These are phyloP conservation scores for Deuterostichococcus epilithicus DNA, from an alignment of 139 green algal species.

Conservation along the genomic window DNA sequence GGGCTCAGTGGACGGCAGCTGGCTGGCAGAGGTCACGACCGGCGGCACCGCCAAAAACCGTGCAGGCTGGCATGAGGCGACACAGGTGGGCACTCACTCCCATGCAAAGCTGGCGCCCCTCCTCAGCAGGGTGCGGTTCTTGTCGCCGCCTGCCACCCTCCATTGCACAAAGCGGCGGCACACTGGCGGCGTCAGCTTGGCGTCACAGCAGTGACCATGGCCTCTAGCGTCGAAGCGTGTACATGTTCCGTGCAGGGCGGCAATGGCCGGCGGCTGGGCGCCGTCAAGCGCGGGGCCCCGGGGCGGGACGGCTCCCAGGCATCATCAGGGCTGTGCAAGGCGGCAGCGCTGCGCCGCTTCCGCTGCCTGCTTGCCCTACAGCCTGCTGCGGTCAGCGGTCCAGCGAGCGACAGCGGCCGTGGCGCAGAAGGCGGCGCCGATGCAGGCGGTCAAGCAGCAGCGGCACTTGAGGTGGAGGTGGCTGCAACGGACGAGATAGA, in stretches of 20 bases:
- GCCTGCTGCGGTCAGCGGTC: not conserved
- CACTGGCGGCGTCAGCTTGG: no score
- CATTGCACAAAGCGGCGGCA: no score
- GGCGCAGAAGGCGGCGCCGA: not conserved
- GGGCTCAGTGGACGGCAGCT: no score
- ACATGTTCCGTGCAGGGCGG: not conserved
- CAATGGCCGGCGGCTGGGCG: constrained; percentile 29
- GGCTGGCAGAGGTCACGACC: not conserved
- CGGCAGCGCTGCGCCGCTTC: constrained; percentile 17
- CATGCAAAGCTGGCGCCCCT: no score
- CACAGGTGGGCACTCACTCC: not conserved
- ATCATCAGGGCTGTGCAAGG: constrained; percentile 51
- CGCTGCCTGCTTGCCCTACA: not conserved
- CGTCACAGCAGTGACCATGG: no score
- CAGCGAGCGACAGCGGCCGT: no score
- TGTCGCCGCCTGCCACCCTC: no score
- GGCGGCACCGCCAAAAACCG: not conserved
- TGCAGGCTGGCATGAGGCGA: not conserved
- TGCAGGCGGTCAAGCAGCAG: not conserved
- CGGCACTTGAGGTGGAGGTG: not conserved
- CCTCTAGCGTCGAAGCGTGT: not conserved
- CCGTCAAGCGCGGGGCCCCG: constrained; percentile 37
- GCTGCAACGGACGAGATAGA: no score
- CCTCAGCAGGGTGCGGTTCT: no score
- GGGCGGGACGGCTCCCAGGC: constrained; percentile 5